A percentile compares a stretch with the other conserved stretches of the same genome.
These are phyloP conservation scores for Hibiscus syriacus DNA, from an alignment of 345 rosid genomes.

Conservation along the genomic window DNA sequence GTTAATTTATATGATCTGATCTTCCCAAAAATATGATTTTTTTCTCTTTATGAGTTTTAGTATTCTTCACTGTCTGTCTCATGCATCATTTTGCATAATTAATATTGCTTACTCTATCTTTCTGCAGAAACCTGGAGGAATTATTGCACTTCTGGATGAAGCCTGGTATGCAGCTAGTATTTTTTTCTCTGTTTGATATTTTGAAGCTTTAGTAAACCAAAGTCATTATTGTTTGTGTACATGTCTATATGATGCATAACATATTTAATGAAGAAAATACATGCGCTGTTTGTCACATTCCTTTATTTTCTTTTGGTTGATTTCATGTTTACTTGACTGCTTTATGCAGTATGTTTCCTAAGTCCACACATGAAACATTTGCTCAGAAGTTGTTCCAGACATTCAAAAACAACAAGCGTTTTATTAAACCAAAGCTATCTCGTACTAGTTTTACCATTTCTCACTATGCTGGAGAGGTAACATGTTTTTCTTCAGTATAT, in stretches of 20 bases:
- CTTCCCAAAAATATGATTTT: neutral
- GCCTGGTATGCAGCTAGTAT: slow-evolving; percentile 65
- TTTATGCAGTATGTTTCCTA: slow-evolving; percentile 85
- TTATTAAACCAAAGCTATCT: slow-evolving; percentile 96
- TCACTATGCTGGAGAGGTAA: slow-evolving; percentile 99
- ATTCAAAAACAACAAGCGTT: slow-evolving; percentile 88
- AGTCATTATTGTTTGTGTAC: neutral
- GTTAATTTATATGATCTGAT: slow-evolving; percentile 3
- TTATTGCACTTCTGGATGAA: slow-evolving; percentile 96
- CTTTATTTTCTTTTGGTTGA: slow-evolving; percentile 10
- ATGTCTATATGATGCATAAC: neutral
- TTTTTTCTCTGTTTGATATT: slow-evolving; percentile 14
- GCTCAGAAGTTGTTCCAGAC: slow-evolving; percentile 97
- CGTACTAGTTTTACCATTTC: slow-evolving; percentile 90
- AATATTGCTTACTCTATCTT: slow-evolving; percentile 12
- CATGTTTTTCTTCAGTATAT: slow-evolving; percentile 12
- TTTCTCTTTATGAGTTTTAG: neutral
- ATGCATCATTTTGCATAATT: slow-evolving; percentile 11
- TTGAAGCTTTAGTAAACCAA: slow-evolving; percentile 7
- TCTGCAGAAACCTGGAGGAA: slow-evolving; percentile 97
- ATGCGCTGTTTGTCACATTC: neutral
- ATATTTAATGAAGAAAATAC: neutral
- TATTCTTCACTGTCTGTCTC: neutral
- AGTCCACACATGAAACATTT: slow-evolving; percentile 98
- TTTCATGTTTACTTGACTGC: slow-evolving; percentile 21